These are phyloP conservation scores for Daldinia caldariorum DNA, from an alignment of 495 filamentous ascomycete species.

Conservation along the genomic window DNA sequence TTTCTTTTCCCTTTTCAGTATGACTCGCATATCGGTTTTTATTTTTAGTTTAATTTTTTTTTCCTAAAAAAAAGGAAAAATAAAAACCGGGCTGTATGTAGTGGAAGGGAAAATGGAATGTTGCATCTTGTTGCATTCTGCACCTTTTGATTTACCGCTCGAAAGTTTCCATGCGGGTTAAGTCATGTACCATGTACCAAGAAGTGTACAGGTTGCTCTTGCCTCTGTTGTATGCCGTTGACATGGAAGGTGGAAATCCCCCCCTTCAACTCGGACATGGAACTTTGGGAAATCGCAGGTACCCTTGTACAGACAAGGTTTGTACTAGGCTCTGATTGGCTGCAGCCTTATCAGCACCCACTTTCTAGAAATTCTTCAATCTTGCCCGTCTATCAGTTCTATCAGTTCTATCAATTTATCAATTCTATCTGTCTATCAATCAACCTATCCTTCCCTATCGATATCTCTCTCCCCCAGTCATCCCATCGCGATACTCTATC, in stretches of 20 bases:
- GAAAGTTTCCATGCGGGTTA: background rate
- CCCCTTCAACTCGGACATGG: conserved; percentile 27
- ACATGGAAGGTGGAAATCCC: conserved; percentile 18
- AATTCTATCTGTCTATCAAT: conserved; percentile 38
- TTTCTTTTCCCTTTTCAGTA: conserved; percentile 6
- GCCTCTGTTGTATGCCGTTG: background rate
- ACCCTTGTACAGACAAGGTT: conserved; percentile 26
- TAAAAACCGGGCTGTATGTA: background rate
- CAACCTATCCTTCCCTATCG: conserved; percentile 49
- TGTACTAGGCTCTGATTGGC: conserved; percentile 34
- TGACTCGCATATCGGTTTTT: background rate
- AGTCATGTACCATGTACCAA: conserved; percentile 1
- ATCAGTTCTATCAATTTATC: conserved; percentile 49
- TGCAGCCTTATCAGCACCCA: conserved; percentile 42
- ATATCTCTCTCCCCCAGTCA: conserved; percentile 42
- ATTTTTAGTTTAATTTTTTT: background rate
- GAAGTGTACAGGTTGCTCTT: background rate
- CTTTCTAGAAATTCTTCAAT: conserved; percentile 46
- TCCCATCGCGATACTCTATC: conserved; percentile 37
- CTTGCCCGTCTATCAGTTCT: conserved; percentile 53
- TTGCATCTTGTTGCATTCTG: conserved; percentile 9
- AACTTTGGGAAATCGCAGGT: conserved; percentile 18
- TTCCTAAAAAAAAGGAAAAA: too few species aligned
- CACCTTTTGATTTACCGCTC: conserved; percentile 2
- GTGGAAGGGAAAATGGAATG: conserved; percentile 2